Conservation (phyloP, 139 green algal species). For the Chlorella sp. region DNA sequence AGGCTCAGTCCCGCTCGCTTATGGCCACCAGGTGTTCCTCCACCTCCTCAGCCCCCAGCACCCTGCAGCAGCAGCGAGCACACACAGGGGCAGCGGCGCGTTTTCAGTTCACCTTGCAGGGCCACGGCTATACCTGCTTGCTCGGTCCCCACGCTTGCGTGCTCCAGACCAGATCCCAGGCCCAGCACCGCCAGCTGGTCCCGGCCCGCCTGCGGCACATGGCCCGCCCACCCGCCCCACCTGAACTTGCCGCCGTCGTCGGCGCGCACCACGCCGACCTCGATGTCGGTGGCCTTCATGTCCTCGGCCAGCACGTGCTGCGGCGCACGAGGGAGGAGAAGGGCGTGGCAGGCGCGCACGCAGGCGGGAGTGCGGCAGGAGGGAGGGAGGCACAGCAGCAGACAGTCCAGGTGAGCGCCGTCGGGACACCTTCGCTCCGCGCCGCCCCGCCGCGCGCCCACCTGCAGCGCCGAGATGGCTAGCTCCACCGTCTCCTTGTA, state of each 20-base stretch:
- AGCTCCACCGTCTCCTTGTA: conserved; percentile 71
- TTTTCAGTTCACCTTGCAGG: background rate
- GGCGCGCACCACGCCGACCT: conserved; percentile 77
- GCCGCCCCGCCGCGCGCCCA: conserved; percentile 2
- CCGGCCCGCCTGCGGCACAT: background rate
- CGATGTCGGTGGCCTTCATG: conserved; percentile 94
- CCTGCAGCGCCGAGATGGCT: conserved; percentile 84
- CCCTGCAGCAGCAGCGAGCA: background rate
- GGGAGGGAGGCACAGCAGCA: background rate
- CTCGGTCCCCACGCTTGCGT: too few species aligned
- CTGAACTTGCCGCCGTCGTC: conserved; percentile 58
- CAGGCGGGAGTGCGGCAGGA: background rate
- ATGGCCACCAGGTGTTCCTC: conserved; percentile 90
- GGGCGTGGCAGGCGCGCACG: conserved; percentile 7
- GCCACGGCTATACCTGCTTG: too few species aligned
- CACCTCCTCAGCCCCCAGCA: conserved; percentile 78
- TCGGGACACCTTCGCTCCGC: background rate
- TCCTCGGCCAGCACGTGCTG: conserved; percentile 95
- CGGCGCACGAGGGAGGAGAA: conserved; percentile 7
- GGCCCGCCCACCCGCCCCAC: background rate
- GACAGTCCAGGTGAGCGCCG: background rate
- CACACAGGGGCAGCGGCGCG: background rate
- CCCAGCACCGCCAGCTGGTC: background rate
- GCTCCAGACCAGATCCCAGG: too few species aligned
- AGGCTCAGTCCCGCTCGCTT: conserved; percentile 81